Conservation (phyloP, 345 rosid genomes). For the Populus deltoides region DNA sequence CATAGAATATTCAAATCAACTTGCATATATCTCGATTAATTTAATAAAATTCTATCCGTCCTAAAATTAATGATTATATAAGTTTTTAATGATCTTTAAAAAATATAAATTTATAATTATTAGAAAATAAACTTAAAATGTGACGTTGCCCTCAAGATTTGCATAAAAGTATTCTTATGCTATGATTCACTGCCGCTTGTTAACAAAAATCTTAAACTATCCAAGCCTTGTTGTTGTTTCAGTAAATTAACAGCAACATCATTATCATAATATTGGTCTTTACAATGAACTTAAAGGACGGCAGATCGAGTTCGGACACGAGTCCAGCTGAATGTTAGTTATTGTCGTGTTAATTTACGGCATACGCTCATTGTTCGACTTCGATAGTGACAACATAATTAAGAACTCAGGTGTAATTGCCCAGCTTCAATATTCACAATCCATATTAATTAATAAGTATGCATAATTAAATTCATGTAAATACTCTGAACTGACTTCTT, state of each 20-base stretch:
- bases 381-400: not conserved
- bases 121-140: rapidly evolving
- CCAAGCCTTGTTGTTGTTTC: not conserved
- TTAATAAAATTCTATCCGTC: rapidly evolving
- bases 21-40: rapidly evolving
- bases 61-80: too few relatives aligned
- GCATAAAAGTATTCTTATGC: too few relatives aligned
- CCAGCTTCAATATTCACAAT: not conserved
- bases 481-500: not conserved
- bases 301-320: not conserved
- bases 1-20: too few relatives aligned
- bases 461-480: not conserved
- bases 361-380: not conserved
- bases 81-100: rapidly evolving
- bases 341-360: not conserved
- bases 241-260: not conserved
- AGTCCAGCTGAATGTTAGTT: not conserved
- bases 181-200: too few relatives aligned
- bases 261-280: not conserved
- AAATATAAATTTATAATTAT: too few relatives aligned
- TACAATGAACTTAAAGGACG: not conserved
- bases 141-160: too few relatives aligned
- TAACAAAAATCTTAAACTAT: not conserved
- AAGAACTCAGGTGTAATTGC: not conserved
- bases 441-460: too few relatives aligned